Conservation (phyloP, 192 early-diverging fungal genomes). For the Coemansia sp. region DNA sequence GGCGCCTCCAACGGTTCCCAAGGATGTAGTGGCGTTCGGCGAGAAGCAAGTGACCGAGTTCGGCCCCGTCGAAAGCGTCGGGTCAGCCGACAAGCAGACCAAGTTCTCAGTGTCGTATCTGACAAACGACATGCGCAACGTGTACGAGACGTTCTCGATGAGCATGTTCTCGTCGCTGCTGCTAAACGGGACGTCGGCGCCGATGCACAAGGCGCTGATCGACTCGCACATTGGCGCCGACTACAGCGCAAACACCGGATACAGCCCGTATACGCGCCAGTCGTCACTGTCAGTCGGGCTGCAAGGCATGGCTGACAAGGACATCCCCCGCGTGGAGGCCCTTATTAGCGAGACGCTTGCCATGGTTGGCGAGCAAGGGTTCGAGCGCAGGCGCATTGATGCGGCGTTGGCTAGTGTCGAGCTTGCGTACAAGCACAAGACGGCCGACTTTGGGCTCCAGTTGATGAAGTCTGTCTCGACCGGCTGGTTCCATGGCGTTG, state of each 20-base stretch:
- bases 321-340: conserved; percentile 65
- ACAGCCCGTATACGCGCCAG: conserved; percentile 60
- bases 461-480: conserved; percentile 75
- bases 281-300: conserved; percentile 82
- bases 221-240: conserved; percentile 87
- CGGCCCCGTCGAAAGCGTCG: conserved; percentile 48
- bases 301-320: conserved; percentile 73
- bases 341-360: conserved; percentile 70
- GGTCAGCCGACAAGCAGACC: conserved; percentile 68
- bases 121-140: conserved; percentile 74
- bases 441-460: conserved; percentile 80
- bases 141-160: conserved; percentile 82
- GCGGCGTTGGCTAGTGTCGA: conserved; percentile 87
- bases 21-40: conserved; percentile 55
- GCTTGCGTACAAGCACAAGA: conserved; percentile 87
- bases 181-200: conserved; percentile 83
- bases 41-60: conserved; percentile 45
- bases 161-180: conserved; percentile 76
- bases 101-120: conserved; percentile 74
- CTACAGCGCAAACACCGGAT: conserved; percentile 90
- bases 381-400: conserved; percentile 74
- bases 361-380: conserved; percentile 67
- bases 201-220: conserved; percentile 93
- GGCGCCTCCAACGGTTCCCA: conserved; percentile 50
- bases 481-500: conserved; percentile 84